phyloP scores from a whole-genome alignment of 108 stramenopile genomes.

The Tribonema minus region DNA sequence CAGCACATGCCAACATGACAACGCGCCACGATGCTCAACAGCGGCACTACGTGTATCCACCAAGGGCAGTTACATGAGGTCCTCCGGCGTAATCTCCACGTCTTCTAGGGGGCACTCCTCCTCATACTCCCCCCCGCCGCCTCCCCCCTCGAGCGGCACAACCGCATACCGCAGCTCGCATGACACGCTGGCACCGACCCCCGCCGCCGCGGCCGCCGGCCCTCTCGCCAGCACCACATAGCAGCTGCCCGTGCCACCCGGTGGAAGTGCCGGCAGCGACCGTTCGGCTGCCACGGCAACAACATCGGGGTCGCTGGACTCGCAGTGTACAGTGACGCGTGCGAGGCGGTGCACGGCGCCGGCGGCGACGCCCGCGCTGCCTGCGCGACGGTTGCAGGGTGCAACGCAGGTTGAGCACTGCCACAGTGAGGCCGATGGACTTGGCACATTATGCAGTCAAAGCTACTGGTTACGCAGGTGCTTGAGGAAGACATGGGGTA shows the following conservation, averaged over 20 bases:
- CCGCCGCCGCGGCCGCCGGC: neutral
- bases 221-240: conserved; percentile 19
- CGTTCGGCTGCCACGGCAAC: conserved; percentile 13
- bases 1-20: no score
- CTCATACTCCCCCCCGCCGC: conserved; percentile 10
- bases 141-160: conserved; percentile 1
- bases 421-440: neutral
- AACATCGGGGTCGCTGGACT: conserved; percentile 14
- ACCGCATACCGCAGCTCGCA: no score
- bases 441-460: neutral
- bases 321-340: neutral
- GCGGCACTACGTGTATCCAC: no score
- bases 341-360: no score
- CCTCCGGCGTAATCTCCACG: conserved; percentile 21
- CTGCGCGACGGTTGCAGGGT: neutral
- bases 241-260: conserved; percentile 19
- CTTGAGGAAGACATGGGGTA: no score
- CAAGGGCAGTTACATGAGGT: no score
- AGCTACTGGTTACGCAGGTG: no score
- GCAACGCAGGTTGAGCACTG: neutral
- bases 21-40: no score
- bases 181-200: no score
- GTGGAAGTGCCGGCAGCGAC: conserved; percentile 17
- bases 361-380: no score
- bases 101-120: conserved; percentile 41